Conservation (phyloP, 73 alveolate genomes). For the Tetrahymena malaccensis region DNA sequence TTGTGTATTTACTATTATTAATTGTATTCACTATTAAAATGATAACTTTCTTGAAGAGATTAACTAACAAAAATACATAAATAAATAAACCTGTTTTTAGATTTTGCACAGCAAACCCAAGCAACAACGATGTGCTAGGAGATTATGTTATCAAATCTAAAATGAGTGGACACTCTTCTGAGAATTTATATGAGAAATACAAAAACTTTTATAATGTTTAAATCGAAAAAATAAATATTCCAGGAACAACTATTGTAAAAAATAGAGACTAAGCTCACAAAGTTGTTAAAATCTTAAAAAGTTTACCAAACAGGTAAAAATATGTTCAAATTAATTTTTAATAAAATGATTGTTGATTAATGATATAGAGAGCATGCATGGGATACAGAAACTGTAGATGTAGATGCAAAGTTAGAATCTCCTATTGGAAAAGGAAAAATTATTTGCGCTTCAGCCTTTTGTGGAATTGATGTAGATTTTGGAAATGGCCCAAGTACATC, state of each 20-base stretch:
- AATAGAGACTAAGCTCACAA: not conserved
- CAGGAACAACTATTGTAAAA: not conserved
- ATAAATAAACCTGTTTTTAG: not conserved
- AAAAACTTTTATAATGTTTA: not conserved
- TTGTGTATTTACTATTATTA: not conserved
- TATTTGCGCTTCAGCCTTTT: constrained; percentile 75
- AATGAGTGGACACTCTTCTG: not conserved
- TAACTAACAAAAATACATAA: not conserved
- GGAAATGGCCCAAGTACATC: constrained; percentile 76
- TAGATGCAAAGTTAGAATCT: constrained; percentile 64
- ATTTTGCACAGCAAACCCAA: not conserved
- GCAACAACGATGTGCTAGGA: not conserved
- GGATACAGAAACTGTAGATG: constrained; percentile 85
- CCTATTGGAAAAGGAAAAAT: constrained; percentile 77
- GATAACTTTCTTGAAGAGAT: not conserved
- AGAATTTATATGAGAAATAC: not conserved
- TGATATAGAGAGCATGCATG: constrained; percentile 73
- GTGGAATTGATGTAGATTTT: constrained; percentile 88
- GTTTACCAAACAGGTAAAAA: not conserved
- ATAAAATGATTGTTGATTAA: not conserved
- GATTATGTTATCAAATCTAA: not conserved
- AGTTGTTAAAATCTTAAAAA: not conserved
- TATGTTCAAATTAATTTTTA: not conserved
- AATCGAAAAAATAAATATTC: not conserved
- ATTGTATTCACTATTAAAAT: not conserved